Evolutionary conservation across 768 basidiomycete species (phyloP), one percentile per base, ranked within the genome.

Genomic region (Serendipita indica): DNA sequence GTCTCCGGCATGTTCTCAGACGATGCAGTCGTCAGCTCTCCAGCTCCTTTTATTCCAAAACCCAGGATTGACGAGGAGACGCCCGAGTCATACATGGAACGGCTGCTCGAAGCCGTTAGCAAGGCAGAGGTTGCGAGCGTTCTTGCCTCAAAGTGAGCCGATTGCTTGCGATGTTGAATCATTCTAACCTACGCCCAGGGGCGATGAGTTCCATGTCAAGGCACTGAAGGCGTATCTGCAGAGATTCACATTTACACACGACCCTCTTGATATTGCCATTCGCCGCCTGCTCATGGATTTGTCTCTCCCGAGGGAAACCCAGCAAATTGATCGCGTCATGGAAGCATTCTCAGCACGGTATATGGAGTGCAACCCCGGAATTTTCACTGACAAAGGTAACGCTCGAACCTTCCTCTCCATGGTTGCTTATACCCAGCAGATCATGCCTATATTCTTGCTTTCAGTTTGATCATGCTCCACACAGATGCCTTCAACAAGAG

Each of bases 401-500:
- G 12, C 7, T 39, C n/a, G 28, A 52, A 30, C 33, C 58, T 62
- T 33, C 60, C 28, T 39, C 33, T 39, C 39, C 20, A 34, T 10
- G 22, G 33, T 22, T 34, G 22, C 16, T 22, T 28, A 58, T 37
- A 60, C 60, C 6, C 39, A 43, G n/a, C 62, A 93, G 92, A 96
- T 66, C 84, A 94, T 65, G 87, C 94, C 10, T 97, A 98, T 71
- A 87, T 98, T 57, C 75, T 98, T 46, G 91, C 94, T 12, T 98
- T 97, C 72, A 97, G 94, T 65, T 74, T 97, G 67, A 96, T 98
- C 65, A 98, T 99, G 94, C 75, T 97, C 54, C 93, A 98, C 68
- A 99, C 96, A 16, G 96, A 99, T 67, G 89, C 86, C 3, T 98
- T 98, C 76, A 99, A 99, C 72, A 89, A 86, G 71, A 89, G 89